Percentiles rank a stretch among this genome's conserved stretches.
Evolutionary conservation across 495 filamentous ascomycete species (phyloP).

Genomic region (Aspergillus heteromorphus): DNA sequence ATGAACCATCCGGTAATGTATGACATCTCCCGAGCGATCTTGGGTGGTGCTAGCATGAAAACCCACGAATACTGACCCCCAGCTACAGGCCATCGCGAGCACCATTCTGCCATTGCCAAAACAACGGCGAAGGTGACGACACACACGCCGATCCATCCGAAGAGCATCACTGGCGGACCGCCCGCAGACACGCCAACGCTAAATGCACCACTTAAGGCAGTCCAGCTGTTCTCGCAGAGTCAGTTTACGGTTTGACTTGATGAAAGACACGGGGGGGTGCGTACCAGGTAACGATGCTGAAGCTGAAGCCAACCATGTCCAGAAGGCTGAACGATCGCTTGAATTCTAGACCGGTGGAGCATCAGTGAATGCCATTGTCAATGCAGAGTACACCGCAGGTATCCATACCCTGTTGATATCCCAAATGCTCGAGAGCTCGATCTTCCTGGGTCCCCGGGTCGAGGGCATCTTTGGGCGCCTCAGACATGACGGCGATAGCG

Average conservation of each 20-base stretch:
- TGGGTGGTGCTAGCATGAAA: background rate
- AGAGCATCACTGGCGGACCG: constrained; percentile 55
- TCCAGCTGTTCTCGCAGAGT: constrained; percentile 38
- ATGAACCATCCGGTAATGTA: background rate
- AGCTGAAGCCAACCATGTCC: constrained; percentile 56
- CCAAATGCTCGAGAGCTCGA: constrained; percentile 34
- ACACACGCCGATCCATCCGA: constrained; percentile 49
- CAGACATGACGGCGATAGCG: background rate
- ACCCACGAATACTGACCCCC: constrained; percentile 25
- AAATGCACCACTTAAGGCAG: constrained; percentile 50
- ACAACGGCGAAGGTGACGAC: constrained; percentile 47
- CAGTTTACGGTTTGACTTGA: background rate
- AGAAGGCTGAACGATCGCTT: constrained; percentile 53
- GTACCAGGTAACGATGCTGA: constrained; percentile 53
- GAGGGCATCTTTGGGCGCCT: constrained; percentile 17
- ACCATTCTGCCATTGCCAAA: constrained; percentile 56
- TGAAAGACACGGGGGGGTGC: background rate
- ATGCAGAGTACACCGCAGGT: background rate
- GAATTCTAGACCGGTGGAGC: constrained; percentile 33
- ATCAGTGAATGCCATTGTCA: background rate
- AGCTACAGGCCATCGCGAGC: constrained; percentile 47
- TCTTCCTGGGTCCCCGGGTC: constrained; percentile 28
- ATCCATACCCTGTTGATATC: constrained; percentile 41
- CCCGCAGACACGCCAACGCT: constrained; percentile 51
- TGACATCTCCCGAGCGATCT: background rate